A percentile compares a stretch with the other conserved stretches of the same genome.
phyloP scores from a whole-genome alignment of 345 rosid genomes.

The Eucalyptus urophylla region DNA sequence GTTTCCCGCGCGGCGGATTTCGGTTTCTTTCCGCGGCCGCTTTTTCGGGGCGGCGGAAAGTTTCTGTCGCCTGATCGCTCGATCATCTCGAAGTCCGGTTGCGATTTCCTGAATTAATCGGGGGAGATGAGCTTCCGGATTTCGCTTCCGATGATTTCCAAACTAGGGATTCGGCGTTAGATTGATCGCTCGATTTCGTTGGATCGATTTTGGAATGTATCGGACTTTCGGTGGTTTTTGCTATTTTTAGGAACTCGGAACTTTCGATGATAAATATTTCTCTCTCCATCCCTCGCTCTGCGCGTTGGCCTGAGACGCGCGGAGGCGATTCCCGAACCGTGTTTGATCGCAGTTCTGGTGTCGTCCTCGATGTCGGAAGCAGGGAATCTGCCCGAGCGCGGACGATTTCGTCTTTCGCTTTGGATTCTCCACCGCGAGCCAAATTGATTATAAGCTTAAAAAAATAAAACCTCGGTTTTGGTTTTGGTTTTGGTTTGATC shows the following conservation, averaged over 20 bases:
- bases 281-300: not conserved
- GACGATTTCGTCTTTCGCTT: not conserved
- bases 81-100: not conserved
- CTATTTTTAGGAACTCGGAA: not conserved
- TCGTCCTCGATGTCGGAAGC: not conserved
- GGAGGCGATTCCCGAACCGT: not conserved
- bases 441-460: not conserved
- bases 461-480: not conserved
- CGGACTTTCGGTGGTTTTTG: not conserved
- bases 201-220: not conserved
- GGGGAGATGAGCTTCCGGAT: not conserved
- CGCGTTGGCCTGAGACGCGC: not conserved
- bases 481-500: not conserved
- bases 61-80: too few relatives aligned
- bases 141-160: not conserved
- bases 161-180: not conserved
- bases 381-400: not conserved
- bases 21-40: not conserved
- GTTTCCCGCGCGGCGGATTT: not conserved
- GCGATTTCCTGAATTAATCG: not conserved
- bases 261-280: not conserved
- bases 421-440: not conserved
- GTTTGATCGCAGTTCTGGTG: not conserved
- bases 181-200: not conserved
- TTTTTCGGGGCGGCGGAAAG: not conserved